These are phyloP conservation scores for Yarrowia bubula DNA, from an alignment of 805 yeast species.

Conservation along the genomic window DNA sequence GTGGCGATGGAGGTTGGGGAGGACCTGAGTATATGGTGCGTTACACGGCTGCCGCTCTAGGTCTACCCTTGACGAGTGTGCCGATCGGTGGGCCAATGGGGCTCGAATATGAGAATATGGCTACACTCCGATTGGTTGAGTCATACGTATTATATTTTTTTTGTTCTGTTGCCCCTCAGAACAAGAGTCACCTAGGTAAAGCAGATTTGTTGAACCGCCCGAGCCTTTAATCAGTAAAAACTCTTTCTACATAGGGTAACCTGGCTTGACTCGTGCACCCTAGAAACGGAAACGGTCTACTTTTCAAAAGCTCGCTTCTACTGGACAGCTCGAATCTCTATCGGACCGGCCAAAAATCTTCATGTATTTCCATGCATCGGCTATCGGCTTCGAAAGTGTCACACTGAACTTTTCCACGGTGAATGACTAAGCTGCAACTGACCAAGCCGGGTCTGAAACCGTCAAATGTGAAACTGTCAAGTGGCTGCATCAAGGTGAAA, in stretches of 20 bases:
- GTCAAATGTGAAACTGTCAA: too few relatives aligned
- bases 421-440: too few relatives aligned
- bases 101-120: too few relatives aligned
- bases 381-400: too few relatives aligned
- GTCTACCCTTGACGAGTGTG: too few relatives aligned
- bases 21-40: slow-evolving; percentile 6
- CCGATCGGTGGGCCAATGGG: too few relatives aligned
- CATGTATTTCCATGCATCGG: neutral
- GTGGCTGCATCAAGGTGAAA: too few relatives aligned
- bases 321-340: neutral
- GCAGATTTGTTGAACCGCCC: neutral
- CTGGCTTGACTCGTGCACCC: slow-evolving; percentile 15
- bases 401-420: too few relatives aligned
- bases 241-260: slow-evolving; percentile 14
- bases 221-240: neutral
- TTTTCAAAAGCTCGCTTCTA: too few relatives aligned
- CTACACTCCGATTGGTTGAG: neutral
- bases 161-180: neutral
- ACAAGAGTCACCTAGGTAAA: too few relatives aligned
- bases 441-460: too few relatives aligned
- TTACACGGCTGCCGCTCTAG: neutral
- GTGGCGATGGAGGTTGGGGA: slow-evolving; percentile 23
- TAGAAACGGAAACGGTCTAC: neutral
- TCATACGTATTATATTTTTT: neutral
- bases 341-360: neutral